A percentile compares a stretch with the other conserved stretches of the same genome.
These are phyloP conservation scores for Boehmeria nivea DNA, from an alignment of 306 rosid species.

Conservation along the genomic window DNA sequence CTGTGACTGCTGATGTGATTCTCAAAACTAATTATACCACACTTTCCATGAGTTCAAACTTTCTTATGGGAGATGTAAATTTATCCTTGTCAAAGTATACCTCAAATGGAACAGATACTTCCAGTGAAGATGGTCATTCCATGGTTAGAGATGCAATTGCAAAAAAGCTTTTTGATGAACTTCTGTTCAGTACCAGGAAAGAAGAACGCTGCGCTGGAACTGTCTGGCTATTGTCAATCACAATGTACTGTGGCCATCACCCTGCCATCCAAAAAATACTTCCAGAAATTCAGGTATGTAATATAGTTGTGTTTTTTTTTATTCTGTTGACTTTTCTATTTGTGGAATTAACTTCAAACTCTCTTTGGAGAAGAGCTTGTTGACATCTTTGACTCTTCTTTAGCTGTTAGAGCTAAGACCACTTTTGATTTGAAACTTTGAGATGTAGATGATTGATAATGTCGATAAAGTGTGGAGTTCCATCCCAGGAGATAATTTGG, in stretches of 20 bases:
- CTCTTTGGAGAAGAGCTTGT: too few relatives aligned
- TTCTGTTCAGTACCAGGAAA: conserved; percentile 85
- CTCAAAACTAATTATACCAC: conserved; percentile 82
- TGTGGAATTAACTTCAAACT: too few relatives aligned
- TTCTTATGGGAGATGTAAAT: conserved; percentile 76
- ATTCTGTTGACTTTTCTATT: neutral
- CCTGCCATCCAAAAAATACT: conserved; percentile 73
- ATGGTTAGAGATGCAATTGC: conserved; percentile 61
- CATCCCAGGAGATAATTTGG: too few relatives aligned
- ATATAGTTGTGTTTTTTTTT: neutral
- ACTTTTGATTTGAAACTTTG: too few relatives aligned
- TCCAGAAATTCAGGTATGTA: conserved; percentile 92
- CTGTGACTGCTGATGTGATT: conserved; percentile 83
- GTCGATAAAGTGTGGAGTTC: too few relatives aligned
- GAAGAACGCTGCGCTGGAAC: conserved; percentile 98
- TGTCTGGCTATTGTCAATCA: conserved; percentile 87
- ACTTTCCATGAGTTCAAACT: conserved; percentile 85
- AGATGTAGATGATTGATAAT: too few relatives aligned
- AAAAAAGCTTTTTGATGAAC: conserved; percentile 79
- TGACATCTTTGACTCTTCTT: too few relatives aligned
- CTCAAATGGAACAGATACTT: conserved; percentile 29
- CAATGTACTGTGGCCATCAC: conserved; percentile 83
- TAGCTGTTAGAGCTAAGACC: too few relatives aligned
- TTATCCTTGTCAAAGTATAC: conserved; percentile 39
- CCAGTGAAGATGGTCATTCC: conserved; percentile 49